A percentile compares a stretch with the other conserved stretches of the same genome.
Conservation (phyloP, 2,329 filamentous ascomycete genomes). For the Xylaria sp. region DNA sequence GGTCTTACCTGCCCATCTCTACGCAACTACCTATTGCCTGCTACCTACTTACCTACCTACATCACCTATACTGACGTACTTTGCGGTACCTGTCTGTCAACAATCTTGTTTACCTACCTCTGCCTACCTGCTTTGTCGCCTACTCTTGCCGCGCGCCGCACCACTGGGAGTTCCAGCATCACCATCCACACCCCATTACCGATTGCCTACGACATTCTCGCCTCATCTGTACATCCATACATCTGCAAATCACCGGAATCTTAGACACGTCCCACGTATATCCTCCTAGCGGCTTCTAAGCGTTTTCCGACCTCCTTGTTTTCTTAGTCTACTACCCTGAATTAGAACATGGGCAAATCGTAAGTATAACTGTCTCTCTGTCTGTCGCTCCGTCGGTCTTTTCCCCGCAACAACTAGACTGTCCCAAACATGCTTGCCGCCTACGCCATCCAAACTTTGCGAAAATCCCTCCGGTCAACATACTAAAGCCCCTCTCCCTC, state of each 20-base stretch:
- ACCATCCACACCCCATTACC: neutral
- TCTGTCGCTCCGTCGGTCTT: neutral
- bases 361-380: constrained; percentile 40
- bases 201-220: constrained; percentile 3
- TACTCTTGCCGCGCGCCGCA: constrained; percentile 12
- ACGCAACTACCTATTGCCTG: neutral
- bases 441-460: constrained; percentile 21
- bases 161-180: constrained; percentile 2
- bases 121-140: neutral
- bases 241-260: constrained; percentile 13
- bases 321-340: constrained; percentile 19
- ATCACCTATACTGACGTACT: constrained; percentile 14
- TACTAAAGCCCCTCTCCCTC: neutral
- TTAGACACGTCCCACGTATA: neutral
- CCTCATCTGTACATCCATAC: constrained; percentile 21
- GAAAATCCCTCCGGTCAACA: constrained; percentile 15
- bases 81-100: neutral
- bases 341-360: constrained; percentile 48
- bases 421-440: constrained; percentile 25
- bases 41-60: constrained; percentile 12
- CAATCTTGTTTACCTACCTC: neutral
- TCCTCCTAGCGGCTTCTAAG: constrained; percentile 3
- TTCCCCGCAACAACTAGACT: constrained; percentile 26
- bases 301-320: constrained; percentile 2
- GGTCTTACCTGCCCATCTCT: neutral